Conservation (phyloP, 306 rosid species). For the Vicia sativa region DNA sequence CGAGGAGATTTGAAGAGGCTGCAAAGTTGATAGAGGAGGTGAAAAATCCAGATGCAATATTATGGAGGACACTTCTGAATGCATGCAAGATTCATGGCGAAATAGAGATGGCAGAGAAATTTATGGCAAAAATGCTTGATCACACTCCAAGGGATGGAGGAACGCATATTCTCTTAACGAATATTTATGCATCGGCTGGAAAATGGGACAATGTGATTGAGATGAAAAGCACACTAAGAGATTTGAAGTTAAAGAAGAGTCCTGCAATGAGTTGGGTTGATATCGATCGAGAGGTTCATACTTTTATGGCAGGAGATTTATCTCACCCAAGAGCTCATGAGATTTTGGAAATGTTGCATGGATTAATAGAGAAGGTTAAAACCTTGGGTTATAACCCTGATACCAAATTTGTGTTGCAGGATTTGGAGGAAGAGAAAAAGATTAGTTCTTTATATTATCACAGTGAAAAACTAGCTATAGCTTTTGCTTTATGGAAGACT, state of each 20-base stretch:
- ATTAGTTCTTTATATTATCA: conserved; percentile 56
- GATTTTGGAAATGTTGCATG: conserved; percentile 48
- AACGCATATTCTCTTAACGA: conserved; percentile 61
- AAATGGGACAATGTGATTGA: conserved; percentile 70
- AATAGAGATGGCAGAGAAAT: conserved; percentile 68
- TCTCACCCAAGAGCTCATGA: conserved; percentile 58
- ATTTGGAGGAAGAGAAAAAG: conserved; percentile 61
- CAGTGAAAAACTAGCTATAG: conserved; percentile 70
- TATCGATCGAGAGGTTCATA: conserved; percentile 61
- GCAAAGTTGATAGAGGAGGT: conserved; percentile 56
- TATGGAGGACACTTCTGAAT: conserved; percentile 69
- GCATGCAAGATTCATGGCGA: conserved; percentile 64
- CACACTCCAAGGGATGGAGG: conserved; percentile 63
- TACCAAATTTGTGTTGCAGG: conserved; percentile 62
- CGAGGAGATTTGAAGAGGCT: conserved; percentile 69
- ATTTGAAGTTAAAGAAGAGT: conserved; percentile 57
- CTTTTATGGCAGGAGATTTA: conserved; percentile 77
- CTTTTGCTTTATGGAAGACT: conserved; percentile 65
- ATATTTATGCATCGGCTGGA: conserved; percentile 69
- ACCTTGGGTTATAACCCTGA: conserved; percentile 62
- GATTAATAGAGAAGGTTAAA: conserved; percentile 50
- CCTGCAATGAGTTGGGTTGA: conserved; percentile 75
- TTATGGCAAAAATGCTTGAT: conserved; percentile 46
- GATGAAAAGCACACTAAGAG: conserved; percentile 64
- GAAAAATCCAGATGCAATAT: conserved; percentile 58